A percentile compares a stretch with the other conserved stretches of the same genome.
phyloP scores from a whole-genome alignment of 495 filamentous ascomycete species.

The Daldinia grandis region DNA sequence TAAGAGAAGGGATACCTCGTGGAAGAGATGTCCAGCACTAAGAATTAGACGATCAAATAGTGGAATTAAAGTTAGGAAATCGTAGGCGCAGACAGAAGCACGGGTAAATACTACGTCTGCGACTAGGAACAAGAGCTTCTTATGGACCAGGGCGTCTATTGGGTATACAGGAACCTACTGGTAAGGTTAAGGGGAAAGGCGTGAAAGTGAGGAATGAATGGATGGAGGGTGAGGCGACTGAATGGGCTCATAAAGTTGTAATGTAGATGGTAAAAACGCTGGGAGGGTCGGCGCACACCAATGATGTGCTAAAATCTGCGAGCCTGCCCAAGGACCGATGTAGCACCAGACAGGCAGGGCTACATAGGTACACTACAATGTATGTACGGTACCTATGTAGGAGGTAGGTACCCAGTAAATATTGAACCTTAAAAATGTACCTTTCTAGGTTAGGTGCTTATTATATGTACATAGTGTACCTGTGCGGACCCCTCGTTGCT shows the following conservation, averaged over 20 bases:
- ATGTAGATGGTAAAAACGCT: constrained; percentile 27
- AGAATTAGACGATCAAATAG: not conserved
- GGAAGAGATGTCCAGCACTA: constrained; percentile 15
- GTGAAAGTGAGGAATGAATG: constrained; percentile 25
- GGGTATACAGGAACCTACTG: not conserved
- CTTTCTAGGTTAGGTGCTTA: not conserved
- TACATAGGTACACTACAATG: not conserved
- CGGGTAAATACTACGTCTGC: constrained; percentile 12
- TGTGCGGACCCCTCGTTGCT: constrained; percentile 12
- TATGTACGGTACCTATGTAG: no score
- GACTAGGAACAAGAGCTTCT: not conserved
- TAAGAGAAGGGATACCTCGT: constrained; percentile 33
- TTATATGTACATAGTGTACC: not conserved
- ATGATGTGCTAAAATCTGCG: constrained; percentile 39
- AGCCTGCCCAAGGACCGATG: constrained; percentile 28
- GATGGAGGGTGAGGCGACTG: constrained; percentile 23
- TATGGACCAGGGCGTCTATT: constrained; percentile 9
- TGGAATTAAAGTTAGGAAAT: not conserved
- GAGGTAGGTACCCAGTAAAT: no score
- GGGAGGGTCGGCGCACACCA: constrained; percentile 23
- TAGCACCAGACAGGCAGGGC: not conserved
- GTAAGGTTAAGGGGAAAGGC: constrained; percentile 2
- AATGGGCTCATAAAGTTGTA: constrained; percentile 22
- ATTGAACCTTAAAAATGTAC: not conserved
- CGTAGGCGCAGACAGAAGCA: constrained; percentile 14